phyloP scores from a whole-genome alignment of 2,329 filamentous ascomycete species.

The Fusarium tjaetaba region DNA sequence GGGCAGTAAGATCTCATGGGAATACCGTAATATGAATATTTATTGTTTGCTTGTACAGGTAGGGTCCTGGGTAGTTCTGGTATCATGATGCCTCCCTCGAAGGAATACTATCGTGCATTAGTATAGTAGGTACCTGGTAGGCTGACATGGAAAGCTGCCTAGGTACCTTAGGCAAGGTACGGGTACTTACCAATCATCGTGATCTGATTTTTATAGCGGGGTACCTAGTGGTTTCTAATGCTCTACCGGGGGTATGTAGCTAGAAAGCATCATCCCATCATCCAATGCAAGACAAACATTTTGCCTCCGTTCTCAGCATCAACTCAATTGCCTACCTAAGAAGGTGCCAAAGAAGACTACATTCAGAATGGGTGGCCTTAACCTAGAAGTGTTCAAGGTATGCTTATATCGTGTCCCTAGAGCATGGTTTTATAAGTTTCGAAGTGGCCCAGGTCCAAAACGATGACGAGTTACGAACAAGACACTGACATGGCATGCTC shows the following conservation, averaged over 20 bases:
- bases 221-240: constrained; percentile 7
- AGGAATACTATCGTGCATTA: neutral
- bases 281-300: constrained; percentile 22
- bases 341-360: constrained; percentile 1
- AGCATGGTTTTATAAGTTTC: neutral
- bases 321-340: constrained; percentile 1
- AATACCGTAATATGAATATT: neutral
- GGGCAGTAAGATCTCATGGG: neutral
- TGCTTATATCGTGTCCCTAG: constrained; percentile 2
- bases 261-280: constrained; percentile 35
- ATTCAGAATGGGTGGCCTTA: constrained; percentile 75
- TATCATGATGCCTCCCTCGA: constrained; percentile 1
- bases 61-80: neutral
- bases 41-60: neutral
- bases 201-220: constrained; percentile 20
- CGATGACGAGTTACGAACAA: neutral
- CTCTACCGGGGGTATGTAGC: constrained; percentile 38
- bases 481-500: constrained; percentile 5
- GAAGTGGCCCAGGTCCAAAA: neutral
- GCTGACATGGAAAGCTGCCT: neutral
- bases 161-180: too few relatives aligned
- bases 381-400: constrained; percentile 96
- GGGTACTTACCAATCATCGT: constrained; percentile 26
- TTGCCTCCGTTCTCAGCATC: constrained; percentile 26
- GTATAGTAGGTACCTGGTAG: neutral